These are phyloP conservation scores for Myxozyma kluyveri DNA, from an alignment of 805 yeast species.

Conservation along the genomic window DNA sequence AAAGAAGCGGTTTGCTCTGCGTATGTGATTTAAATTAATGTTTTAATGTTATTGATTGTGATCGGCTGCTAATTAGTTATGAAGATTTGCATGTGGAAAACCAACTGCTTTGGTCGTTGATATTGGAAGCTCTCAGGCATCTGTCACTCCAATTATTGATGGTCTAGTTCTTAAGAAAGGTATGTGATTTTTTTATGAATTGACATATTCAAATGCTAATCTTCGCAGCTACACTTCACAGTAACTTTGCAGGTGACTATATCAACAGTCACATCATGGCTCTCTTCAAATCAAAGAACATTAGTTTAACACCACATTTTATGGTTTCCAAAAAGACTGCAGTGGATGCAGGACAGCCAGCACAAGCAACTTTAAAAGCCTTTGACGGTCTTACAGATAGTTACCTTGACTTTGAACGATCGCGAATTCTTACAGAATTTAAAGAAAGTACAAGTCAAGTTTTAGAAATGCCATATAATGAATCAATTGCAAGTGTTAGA, in stretches of 20 bases:
- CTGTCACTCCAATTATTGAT: conserved; percentile 64
- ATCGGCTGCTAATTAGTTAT: background rate
- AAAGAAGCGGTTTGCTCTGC: conserved; percentile 70
- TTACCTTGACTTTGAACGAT: conserved; percentile 41
- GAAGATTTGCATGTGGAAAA: conserved; percentile 72
- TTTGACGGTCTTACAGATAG: conserved; percentile 43
- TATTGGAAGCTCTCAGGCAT: conserved; percentile 65
- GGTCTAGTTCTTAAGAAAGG: conserved; percentile 33
- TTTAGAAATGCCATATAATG: conserved; percentile 41
- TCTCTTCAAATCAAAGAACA: conserved; percentile 43
- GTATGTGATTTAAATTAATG: conserved; percentile 26
- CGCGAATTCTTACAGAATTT: conserved; percentile 49
- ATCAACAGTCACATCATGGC: conserved; percentile 61
- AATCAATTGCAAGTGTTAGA: conserved; percentile 39
- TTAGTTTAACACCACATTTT: conserved; percentile 39
- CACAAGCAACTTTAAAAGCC: conserved; percentile 29
- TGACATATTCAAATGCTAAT: background rate
- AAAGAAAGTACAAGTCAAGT: conserved; percentile 45
- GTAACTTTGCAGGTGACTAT: conserved; percentile 83
- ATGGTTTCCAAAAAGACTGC: conserved; percentile 40
- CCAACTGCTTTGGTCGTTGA: conserved; percentile 78
- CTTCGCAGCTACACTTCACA: conserved; percentile 43
- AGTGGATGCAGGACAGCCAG: conserved; percentile 41
- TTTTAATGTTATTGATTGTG: background rate
- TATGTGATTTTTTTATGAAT: background rate